Percentiles rank a stretch among this genome's conserved stretches.
phyloP scores from a whole-genome alignment of 768 basidiomycete genomes.

The Calvatia gigantea region DNA sequence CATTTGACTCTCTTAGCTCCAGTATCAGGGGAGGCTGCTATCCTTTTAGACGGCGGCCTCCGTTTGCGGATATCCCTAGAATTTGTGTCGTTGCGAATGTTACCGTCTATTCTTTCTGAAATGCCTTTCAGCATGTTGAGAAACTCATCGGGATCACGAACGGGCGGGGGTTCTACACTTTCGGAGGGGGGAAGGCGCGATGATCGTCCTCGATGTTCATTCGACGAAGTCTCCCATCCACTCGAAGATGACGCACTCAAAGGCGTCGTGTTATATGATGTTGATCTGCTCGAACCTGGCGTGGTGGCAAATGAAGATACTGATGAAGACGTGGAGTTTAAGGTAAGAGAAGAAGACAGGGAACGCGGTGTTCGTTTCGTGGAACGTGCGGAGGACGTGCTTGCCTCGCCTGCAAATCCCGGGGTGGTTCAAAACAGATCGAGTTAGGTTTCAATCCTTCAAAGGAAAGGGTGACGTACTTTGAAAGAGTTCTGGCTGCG shows the following conservation, averaged over 20 bases:
- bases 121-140: slow-evolving; percentile 31
- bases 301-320: background rate
- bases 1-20: slow-evolving; percentile 11
- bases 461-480: slow-evolving; percentile 3
- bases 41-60: background rate
- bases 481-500: background rate
- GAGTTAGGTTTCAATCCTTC: background rate
- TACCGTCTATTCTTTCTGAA: slow-evolving; percentile 30
- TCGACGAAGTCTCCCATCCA: background rate
- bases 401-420: background rate
- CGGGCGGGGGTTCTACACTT: background rate
- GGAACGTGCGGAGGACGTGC: background rate
- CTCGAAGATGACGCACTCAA: background rate
- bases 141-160: slow-evolving; percentile 21
- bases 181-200: background rate
- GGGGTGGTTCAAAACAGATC: background rate
- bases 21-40: background rate
- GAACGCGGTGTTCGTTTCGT: background rate
- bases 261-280: background rate
- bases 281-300: background rate
- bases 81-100: slow-evolving; percentile 14
- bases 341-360: background rate
- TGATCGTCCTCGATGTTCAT: slow-evolving; percentile 1
- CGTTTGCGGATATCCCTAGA: slow-evolving; percentile 1
- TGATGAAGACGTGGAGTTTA: background rate